phyloP scores from a whole-genome alignment of 2,329 filamentous ascomycete genomes.

The Fusarium sp. region DNA sequence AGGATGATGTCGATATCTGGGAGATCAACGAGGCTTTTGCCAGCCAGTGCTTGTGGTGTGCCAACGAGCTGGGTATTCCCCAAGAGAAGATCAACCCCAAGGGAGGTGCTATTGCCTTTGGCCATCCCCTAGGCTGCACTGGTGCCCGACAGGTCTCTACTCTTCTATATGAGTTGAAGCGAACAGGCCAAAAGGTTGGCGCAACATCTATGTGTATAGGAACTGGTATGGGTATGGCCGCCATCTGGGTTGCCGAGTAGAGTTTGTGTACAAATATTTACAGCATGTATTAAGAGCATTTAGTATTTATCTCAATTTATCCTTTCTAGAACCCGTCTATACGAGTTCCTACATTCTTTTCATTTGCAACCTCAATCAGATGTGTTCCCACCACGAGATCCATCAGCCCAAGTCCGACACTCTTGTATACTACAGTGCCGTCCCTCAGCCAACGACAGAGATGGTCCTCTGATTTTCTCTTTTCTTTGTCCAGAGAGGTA shows the following conservation, averaged over 20 bases:
- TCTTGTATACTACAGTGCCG: slow-evolving; percentile 75
- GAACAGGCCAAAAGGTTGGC: slow-evolving; percentile 85
- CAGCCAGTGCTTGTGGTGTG: slow-evolving; percentile 92
- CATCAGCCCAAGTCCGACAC: slow-evolving; percentile 73
- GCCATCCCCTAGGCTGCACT: slow-evolving; percentile 93
- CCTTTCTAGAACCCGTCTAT: slow-evolving; percentile 60
- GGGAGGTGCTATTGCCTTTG: slow-evolving; percentile 95
- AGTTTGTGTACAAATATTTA: slow-evolving; percentile 42
- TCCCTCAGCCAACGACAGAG: slow-evolving; percentile 65
- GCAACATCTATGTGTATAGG: slow-evolving; percentile 97
- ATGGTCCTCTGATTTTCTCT: slow-evolving; percentile 58
- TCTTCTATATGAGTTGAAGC: slow-evolving; percentile 86
- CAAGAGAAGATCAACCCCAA: slow-evolving; percentile 94
- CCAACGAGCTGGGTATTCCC: slow-evolving; percentile 85
- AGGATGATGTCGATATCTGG: slow-evolving; percentile 93
- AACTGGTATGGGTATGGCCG: slow-evolving; percentile 97
- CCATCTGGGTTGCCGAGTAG: slow-evolving; percentile 94
- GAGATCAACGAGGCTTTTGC: slow-evolving; percentile 99
- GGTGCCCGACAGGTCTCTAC: slow-evolving; percentile 94
- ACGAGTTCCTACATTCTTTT: slow-evolving; percentile 63
- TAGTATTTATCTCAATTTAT: slow-evolving; percentile 12
- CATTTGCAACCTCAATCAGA: slow-evolving; percentile 63
- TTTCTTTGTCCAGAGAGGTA: slow-evolving; percentile 45
- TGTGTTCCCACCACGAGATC: slow-evolving; percentile 70
- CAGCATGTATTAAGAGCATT: slow-evolving; percentile 25